Percentiles rank a stretch among this genome's conserved stretches.
Conservation (phyloP, 176 grass and related monocot species). For the Eragrostis curvula region DNA sequence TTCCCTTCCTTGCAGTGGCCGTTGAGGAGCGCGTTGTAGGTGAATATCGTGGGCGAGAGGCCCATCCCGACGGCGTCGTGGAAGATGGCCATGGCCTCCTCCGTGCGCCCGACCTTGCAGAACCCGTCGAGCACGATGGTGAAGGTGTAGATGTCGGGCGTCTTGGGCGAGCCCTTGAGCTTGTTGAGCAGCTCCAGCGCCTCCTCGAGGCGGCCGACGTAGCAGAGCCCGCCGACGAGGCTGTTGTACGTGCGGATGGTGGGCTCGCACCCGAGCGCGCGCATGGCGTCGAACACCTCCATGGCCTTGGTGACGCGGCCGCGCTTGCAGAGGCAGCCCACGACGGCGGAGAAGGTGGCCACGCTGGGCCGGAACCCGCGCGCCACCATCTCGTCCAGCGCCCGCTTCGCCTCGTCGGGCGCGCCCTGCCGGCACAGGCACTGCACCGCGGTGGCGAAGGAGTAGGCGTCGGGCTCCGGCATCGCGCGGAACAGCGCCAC, state of each 20-base stretch:
- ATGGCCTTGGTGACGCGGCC: slow-evolving; percentile 66
- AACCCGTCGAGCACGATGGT: slow-evolving; percentile 75
- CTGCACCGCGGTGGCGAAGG: slow-evolving; percentile 62
- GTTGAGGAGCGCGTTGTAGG: slow-evolving; percentile 88
- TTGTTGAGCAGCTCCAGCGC: slow-evolving; percentile 61
- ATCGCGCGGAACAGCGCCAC: slow-evolving; percentile 62
- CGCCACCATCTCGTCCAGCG: slow-evolving; percentile 66
- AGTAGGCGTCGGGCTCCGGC: slow-evolving; percentile 53
- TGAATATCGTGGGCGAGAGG: slow-evolving; percentile 65
- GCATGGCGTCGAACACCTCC: slow-evolving; percentile 78
- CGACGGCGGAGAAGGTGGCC: slow-evolving; percentile 64
- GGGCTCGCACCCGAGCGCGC: slow-evolving; percentile 55
- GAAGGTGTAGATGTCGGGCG: slow-evolving; percentile 80
- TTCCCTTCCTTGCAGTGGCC: slow-evolving; percentile 78
- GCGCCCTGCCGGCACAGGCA: slow-evolving; percentile 78
- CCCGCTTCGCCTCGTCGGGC: slow-evolving; percentile 63
- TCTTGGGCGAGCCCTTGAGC: slow-evolving; percentile 63
- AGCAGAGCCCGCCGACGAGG: slow-evolving; percentile 80
- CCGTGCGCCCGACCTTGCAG: slow-evolving; percentile 79
- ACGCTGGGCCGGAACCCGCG: slow-evolving; percentile 58
- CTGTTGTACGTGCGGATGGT: slow-evolving; percentile 80
- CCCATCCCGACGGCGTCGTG: slow-evolving; percentile 52
- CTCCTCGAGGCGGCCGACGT: slow-evolving; percentile 88
- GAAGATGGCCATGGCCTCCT: slow-evolving; percentile 66
- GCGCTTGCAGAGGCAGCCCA: slow-evolving; percentile 77